A percentile compares a stretch with the other conserved stretches of the same genome.
Conservation (phyloP, 345 rosid species). For the Eucalyptus polyanthemos region DNA sequence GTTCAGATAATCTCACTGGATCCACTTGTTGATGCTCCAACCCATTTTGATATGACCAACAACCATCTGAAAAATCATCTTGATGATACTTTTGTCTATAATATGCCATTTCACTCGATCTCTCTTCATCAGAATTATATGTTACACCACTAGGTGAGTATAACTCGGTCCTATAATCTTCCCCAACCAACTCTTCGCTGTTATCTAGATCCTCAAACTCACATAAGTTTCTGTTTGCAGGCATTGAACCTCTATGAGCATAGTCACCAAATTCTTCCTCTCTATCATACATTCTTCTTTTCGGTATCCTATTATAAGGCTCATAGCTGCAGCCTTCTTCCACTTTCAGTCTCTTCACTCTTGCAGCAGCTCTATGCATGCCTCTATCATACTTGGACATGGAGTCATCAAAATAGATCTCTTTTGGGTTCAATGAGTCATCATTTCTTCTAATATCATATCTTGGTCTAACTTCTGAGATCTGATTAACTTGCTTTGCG, state of each 20-base stretch:
- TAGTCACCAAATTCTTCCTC: conserved; percentile 15
- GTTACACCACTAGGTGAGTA: neutral
- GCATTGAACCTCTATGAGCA: conserved; percentile 6
- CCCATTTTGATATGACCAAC: conserved; percentile 14
- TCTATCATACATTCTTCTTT: neutral
- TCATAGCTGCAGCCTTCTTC: neutral
- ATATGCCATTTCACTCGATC: conserved; percentile 18
- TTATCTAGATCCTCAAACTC: conserved; percentile 18
- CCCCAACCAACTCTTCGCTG: conserved; percentile 25
- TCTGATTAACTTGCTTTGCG: neutral
- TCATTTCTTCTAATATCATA: conserved; percentile 25
- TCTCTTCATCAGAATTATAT: conserved; percentile 10
- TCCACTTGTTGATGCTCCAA: conserved; percentile 11
- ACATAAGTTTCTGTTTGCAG: conserved; percentile 13
- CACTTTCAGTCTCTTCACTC: conserved; percentile 9
- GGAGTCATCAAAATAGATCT: conserved; percentile 8
- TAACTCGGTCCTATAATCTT: conserved; percentile 8
- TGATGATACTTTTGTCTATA: conserved; percentile 6
- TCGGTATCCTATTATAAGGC: neutral
- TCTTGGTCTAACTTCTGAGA: conserved; percentile 21
- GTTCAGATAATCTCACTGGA: conserved; percentile 16
- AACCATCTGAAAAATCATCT: conserved; percentile 16
- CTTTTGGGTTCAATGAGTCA: conserved; percentile 16
- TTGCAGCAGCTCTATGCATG: conserved; percentile 5
- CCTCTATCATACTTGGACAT: conserved; percentile 10